A percentile compares a stretch with the other conserved stretches of the same genome.
phyloP scores from a whole-genome alignment of 805 yeast species.

The Yamadazyma kitorensis region DNA sequence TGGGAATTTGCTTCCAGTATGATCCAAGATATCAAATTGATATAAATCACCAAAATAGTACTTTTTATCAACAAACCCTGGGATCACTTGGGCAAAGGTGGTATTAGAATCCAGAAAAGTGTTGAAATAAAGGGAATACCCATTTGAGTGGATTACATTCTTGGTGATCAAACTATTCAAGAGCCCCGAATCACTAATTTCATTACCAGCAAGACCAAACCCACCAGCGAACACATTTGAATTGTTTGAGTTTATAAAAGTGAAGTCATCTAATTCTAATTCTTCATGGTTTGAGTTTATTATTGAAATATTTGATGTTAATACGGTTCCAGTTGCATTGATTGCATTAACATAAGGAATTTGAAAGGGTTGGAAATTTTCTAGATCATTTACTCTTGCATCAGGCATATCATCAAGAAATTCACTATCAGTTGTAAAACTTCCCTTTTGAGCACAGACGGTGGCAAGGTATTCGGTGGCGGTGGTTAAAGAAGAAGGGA shows the following conservation, averaged over 20 bases:
- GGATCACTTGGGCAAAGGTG: conserved; percentile 37
- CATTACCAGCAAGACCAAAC: conserved; percentile 33
- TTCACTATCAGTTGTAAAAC: conserved; percentile 12
- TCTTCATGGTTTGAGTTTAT: conserved; percentile 10
- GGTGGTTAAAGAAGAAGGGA: conserved; percentile 17
- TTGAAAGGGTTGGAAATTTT: conserved; percentile 2
- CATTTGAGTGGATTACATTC: conserved; percentile 24
- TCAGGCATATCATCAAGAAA: conserved; percentile 10
- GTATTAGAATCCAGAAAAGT: conserved; percentile 10
- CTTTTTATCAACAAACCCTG: conserved; percentile 58
- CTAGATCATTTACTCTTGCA: conserved; percentile 15
- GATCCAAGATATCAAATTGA: conserved; percentile 43
- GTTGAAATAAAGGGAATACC: conserved; percentile 35
- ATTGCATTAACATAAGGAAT: conserved; percentile 29
- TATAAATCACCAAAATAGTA: conserved; percentile 47
- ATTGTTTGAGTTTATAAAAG: conserved; percentile 26
- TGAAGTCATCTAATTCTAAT: conserved; percentile 18
- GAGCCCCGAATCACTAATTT: conserved; percentile 24
- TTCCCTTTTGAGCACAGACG: conserved; percentile 30
- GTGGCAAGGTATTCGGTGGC: conserved; percentile 19
- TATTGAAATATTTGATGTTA: conserved; percentile 23
- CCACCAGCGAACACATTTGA: conserved; percentile 28
- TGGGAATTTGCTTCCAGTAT: conserved; percentile 45
- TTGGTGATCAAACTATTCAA: conserved; percentile 17
- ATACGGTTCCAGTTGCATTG: conserved; percentile 25